phyloP scores from a whole-genome alignment of 176 grass and related monocot species.

The Hyparrhenia diplandra region DNA sequence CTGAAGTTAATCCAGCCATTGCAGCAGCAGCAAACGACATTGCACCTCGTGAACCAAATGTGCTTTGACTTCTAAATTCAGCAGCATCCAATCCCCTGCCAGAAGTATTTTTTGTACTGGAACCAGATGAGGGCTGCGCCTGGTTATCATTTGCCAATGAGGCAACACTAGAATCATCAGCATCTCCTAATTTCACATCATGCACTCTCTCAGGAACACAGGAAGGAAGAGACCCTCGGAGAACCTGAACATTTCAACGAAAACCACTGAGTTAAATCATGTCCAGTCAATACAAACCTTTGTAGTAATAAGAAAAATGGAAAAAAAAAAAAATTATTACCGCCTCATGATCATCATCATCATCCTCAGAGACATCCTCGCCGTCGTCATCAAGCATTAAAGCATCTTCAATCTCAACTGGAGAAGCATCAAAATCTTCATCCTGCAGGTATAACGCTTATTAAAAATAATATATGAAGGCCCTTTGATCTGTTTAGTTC shows the following conservation, averaged over 20 bases:
- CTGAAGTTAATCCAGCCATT: slow-evolving; percentile 81
- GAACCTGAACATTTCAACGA: slow-evolving; percentile 47
- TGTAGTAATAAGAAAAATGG: background rate
- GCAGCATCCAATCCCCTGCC: slow-evolving; percentile 32
- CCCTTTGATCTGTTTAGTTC: background rate
- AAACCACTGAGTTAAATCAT: slow-evolving; percentile 5
- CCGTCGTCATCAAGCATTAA: slow-evolving; percentile 85
- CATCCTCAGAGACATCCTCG: slow-evolving; percentile 74
- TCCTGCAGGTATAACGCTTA: slow-evolving; percentile 42
- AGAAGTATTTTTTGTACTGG: slow-evolving; percentile 43
- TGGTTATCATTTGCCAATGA: slow-evolving; percentile 53
- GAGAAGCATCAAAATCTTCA: slow-evolving; percentile 65
- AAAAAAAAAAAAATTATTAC: background rate
- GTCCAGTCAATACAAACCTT: background rate
- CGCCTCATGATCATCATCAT: slow-evolving; percentile 72
- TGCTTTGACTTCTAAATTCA: slow-evolving; percentile 53
- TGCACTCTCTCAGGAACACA: slow-evolving; percentile 67
- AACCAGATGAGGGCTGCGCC: slow-evolving; percentile 46
- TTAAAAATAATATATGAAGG: background rate
- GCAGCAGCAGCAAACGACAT: slow-evolving; percentile 93
- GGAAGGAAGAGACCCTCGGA: slow-evolving; percentile 63
- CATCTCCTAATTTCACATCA: slow-evolving; percentile 75
- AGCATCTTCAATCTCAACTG: slow-evolving; percentile 68
- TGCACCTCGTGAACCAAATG: slow-evolving; percentile 65
- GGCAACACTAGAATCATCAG: slow-evolving; percentile 47